Base-by-base conservation (phyloP, 2,329 filamentous ascomycete genomes). In the Xylariaceae sp. region DNA sequence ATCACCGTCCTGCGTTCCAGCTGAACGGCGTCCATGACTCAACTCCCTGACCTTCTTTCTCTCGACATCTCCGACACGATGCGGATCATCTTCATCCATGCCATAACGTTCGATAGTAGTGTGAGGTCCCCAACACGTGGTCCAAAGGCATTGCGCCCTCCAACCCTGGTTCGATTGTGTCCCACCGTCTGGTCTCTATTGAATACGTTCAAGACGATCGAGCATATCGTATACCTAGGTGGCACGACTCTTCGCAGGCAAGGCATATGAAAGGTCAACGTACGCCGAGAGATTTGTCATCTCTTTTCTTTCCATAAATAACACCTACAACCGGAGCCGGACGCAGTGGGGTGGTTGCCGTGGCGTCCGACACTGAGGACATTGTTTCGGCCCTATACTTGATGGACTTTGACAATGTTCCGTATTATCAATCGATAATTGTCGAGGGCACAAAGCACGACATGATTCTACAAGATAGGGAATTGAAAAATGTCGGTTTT, bases 61-160 rank as follows among this genome's bases (percentile, higher is more conserved):
- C 23, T 30, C 5, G 17, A 30, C 23, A 30, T 30, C 23, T 5
- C 23, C 5, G 4, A 30, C 23, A 30, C 23, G 23, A 30, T 30
- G 23, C 23, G 23, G 23, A 5, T 30, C 23, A 30, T 30, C 23
- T 30, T 30, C 23, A 30, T 30, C 4, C 23, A 30, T 30, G 23
- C 23, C 23, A 30, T 30, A 42, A 42, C 37, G 37, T 42, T 42
- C 37, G 37, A 17, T n/a, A 10, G 51, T 60, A 51, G 45, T 34
- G 52, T 53, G 51, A 53, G 23, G 48, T 52, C 39, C 13, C 42
- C 45, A 61, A 54, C 55, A 55, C 55, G 55, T 58, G 55, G 59
- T 47, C 37, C 51, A 6, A 53, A n/a, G n/a, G 13, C 23, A 30
- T 30, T 30, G 42, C 42, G n/a, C 13, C 42, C 10, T 45, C 42